Percentiles rank a stretch among this genome's conserved stretches.
Evolutionary conservation across 371 early-diverging fungal species (phyloP).

Genomic region (Mucor sp.): DNA sequence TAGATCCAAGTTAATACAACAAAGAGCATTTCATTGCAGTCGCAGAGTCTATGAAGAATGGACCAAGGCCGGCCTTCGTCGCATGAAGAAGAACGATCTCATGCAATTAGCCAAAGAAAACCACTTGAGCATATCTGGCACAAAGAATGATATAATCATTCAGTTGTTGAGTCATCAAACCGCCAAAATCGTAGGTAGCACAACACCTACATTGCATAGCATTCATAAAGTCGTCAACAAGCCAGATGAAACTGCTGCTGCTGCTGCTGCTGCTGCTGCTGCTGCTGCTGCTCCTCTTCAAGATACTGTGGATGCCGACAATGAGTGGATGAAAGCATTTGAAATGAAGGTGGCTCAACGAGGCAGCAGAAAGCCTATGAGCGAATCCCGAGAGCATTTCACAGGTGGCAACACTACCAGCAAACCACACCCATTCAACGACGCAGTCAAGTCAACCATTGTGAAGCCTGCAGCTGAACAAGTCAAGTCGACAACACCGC

Average conservation of each 20-base stretch:
- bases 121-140: conserved; percentile 13
- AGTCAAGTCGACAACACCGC: not conserved
- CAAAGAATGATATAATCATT: conserved; percentile 33
- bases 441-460: not conserved
- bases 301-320: conserved; percentile 9
- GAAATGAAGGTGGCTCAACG: conserved; percentile 31
- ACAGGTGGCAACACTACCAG: not conserved
- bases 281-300: not conserved
- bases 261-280: no score
- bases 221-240: not conserved
- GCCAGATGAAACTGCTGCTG: not conserved
- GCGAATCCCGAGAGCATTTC: not conserved
- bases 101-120: conserved; percentile 21
- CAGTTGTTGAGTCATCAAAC: conserved; percentile 18
- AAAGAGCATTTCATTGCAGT: conserved; percentile 10
- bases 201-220: conserved; percentile 1
- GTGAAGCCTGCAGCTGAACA: not conserved
- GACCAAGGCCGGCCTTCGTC: conserved; percentile 23
- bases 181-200: conserved; percentile 12
- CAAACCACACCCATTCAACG: conserved; percentile 13
- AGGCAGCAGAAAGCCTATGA: conserved; percentile 9
- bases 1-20: not conserved
- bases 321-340: conserved; percentile 37
- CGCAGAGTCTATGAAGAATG: conserved; percentile 6
- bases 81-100: conserved; percentile 27